Conservation (phyloP, 495 filamentous ascomycete species). For the Penicillium maclennaniae region DNA sequence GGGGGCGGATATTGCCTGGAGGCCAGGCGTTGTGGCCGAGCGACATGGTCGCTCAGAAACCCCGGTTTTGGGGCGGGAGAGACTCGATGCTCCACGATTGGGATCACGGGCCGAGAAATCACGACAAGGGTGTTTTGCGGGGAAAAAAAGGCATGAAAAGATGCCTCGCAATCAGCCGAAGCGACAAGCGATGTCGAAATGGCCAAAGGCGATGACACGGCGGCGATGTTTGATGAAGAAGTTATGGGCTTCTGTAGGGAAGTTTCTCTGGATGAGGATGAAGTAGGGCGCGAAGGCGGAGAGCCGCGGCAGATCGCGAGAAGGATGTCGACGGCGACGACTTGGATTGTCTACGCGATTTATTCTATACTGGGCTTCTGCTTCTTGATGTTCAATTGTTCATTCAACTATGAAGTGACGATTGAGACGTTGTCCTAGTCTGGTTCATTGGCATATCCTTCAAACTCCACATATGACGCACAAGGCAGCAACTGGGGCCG, state of each 20-base stretch:
- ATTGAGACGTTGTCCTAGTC: not conserved
- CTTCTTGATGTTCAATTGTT: not conserved
- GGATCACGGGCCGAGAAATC: conserved; percentile 33
- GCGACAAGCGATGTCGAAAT: conserved; percentile 27
- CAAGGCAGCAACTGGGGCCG: conserved; percentile 19
- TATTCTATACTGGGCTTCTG: not conserved
- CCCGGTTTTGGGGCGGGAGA: conserved; percentile 46
- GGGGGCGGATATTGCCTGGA: conserved; percentile 44
- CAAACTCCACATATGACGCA: conserved; percentile 31
- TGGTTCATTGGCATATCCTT: not conserved
- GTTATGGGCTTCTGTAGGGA: conserved; percentile 32
- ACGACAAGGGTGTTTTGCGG: conserved; percentile 21
- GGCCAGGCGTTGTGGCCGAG: conserved; percentile 50
- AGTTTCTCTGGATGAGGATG: conserved; percentile 44
- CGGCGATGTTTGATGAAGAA: conserved; percentile 39
- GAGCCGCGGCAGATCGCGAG: conserved; percentile 34
- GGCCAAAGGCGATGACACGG: conserved; percentile 36
- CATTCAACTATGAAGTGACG: not conserved
- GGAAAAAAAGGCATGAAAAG: conserved; percentile 38
- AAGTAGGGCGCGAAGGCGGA: conserved; percentile 37
- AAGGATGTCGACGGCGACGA: conserved; percentile 6
- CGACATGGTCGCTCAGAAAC: conserved; percentile 52
- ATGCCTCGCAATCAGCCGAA: conserved; percentile 15
- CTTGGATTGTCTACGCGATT: not conserved
- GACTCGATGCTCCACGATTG: conserved; percentile 47